Percentiles rank a stretch among this genome's conserved stretches.
These are phyloP conservation scores for Fraxinus platypoda DNA, from an alignment of 305 asterid genomes.

Conservation along the genomic window DNA sequence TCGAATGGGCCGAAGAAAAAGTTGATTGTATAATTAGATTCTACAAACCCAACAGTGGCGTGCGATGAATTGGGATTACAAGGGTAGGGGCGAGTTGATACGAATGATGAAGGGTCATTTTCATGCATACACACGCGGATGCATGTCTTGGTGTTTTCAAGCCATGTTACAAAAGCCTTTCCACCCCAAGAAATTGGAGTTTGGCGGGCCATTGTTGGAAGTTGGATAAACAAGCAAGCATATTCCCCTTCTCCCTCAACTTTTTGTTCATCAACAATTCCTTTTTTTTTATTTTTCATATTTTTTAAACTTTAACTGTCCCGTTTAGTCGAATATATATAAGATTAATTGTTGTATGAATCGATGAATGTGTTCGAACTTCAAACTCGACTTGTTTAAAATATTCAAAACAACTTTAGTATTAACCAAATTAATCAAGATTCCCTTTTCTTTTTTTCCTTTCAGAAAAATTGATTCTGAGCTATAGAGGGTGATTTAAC, in stretches of 20 bases:
- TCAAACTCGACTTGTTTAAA: background rate
- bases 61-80: background rate
- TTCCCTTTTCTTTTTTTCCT: too few species aligned
- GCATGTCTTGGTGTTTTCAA: constrained; percentile 28
- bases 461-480: too few species aligned
- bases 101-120: constrained; percentile 36
- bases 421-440: too few species aligned
- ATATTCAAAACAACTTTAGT: too few species aligned
- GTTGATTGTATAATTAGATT: background rate
- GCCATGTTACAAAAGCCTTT: constrained; percentile 33
- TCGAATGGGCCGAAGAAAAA: background rate
- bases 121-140: constrained; percentile 30
- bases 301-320: background rate
- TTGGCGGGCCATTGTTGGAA: constrained; percentile 30
- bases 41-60: background rate
- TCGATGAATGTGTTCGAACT: background rate
- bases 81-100: background rate
- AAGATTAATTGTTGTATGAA: background rate
- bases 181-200: constrained; percentile 36
- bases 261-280: background rate
- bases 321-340: background rate
- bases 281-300: background rate
- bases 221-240: background rate
- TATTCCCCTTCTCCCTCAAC: background rate
- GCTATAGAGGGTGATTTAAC: too few species aligned